phyloP scores from a whole-genome alignment of 495 filamentous ascomycete genomes.

The Tuber aestivum region DNA sequence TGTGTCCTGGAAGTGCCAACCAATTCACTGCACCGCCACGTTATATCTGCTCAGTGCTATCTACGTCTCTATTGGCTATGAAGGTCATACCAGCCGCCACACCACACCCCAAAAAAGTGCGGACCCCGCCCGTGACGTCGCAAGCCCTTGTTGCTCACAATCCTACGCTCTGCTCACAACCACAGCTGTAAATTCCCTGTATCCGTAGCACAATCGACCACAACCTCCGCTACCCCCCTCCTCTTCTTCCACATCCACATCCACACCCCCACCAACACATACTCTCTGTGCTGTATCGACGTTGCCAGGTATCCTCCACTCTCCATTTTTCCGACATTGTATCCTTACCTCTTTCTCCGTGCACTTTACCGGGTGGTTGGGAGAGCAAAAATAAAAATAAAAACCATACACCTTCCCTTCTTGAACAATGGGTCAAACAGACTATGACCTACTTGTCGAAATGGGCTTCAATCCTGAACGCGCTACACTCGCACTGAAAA shows the following conservation, averaged over 20 bases:
- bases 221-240: background rate
- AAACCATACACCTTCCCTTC: conserved; percentile 8
- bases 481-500: conserved; percentile 73
- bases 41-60: conserved; percentile 14
- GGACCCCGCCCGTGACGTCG: conserved; percentile 25
- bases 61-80: conserved; percentile 18
- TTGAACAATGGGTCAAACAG: conserved; percentile 32
- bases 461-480: conserved; percentile 89
- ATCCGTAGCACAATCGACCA: background rate
- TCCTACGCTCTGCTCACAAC: background rate
- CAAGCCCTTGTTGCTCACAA: conserved; percentile 19
- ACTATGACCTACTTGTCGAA: conserved; percentile 70
- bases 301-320: conserved; percentile 8
- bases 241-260: background rate
- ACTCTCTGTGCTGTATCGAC: conserved; percentile 24
- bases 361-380: background rate
- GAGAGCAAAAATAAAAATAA: background rate
- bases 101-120: conserved; percentile 24
- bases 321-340: background rate
- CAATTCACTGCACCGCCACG: conserved; percentile 33
- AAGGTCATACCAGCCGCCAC: conserved; percentile 16
- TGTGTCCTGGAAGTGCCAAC: conserved; percentile 30
- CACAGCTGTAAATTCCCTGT: background rate
- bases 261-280: conserved; percentile 13
- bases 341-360: background rate